phyloP scores from a whole-genome alignment of 2,329 filamentous ascomycete species.

The Colletotrichum gigasporum region DNA sequence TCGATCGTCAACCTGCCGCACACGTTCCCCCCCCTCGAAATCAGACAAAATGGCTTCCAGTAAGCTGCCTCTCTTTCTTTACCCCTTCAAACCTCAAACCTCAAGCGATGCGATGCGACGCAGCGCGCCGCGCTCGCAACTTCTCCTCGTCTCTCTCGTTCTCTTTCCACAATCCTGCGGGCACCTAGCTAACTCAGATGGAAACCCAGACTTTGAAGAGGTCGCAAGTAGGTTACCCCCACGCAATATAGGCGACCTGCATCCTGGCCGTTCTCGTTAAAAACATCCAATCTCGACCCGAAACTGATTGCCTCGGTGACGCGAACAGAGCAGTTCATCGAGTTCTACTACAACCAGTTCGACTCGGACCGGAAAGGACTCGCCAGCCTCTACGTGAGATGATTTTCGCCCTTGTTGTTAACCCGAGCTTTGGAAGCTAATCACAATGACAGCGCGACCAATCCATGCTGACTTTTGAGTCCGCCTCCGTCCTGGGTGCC shows the following conservation, averaged over 20 bases:
- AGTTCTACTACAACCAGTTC: constrained; percentile 92
- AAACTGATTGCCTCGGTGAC: not conserved
- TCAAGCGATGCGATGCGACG: not conserved
- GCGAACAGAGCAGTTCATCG: constrained; percentile 80
- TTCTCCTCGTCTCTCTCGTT: not conserved
- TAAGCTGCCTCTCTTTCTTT: constrained; percentile 11
- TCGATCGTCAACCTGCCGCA: not conserved
- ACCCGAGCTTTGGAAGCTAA: not conserved
- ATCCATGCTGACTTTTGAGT: constrained; percentile 97
- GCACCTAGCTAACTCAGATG: constrained; percentile 17
- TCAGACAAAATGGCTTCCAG: constrained; percentile 29
- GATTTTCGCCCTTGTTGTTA: not conserved
- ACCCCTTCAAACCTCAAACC: too few relatives aligned
- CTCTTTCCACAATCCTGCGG: not conserved
- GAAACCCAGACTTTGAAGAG: constrained; percentile 51
- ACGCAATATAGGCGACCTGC: too few relatives aligned
- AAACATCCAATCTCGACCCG: not conserved
- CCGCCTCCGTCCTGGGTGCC: constrained; percentile 70
- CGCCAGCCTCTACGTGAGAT: constrained; percentile 80
- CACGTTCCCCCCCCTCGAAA: not conserved
- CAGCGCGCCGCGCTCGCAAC: too few relatives aligned
- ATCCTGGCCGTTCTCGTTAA: too few relatives aligned
- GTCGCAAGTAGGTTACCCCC: constrained; percentile 55
- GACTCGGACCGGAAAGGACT: constrained; percentile 76
- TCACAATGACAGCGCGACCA: constrained; percentile 68